Percentiles rank a stretch among this genome's conserved stretches.
Evolutionary conservation across 2,329 filamentous ascomycete species (phyloP).

Genomic region (Diaporthe sp.): DNA sequence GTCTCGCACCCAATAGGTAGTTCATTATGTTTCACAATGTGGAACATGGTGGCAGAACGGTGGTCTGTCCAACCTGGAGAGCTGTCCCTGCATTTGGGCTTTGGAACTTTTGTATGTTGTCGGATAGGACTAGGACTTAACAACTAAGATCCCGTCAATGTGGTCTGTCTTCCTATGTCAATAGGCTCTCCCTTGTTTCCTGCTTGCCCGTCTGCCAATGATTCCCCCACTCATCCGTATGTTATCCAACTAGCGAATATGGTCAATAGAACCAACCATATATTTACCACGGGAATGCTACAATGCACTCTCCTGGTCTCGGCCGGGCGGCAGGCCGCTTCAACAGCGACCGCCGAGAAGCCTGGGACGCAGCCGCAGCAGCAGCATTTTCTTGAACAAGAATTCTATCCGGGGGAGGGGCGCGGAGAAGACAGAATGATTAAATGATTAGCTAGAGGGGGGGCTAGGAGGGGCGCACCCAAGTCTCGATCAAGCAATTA

Average conservation of each 20-base stretch:
- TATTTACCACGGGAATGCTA: neutral
- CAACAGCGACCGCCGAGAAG: neutral
- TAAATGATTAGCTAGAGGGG: too few relatives aligned
- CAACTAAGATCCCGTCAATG: neutral
- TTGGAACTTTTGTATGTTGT: neutral
- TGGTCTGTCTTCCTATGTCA: neutral
- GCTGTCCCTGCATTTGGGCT: neutral
- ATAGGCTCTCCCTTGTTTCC: neutral
- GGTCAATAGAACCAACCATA: neutral
- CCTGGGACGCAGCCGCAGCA: neutral
- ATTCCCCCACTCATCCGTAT: neutral
- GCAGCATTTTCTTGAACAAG: neutral
- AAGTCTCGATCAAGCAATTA: conserved; percentile 21
- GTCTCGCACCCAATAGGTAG: neutral
- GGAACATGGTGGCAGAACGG: neutral
- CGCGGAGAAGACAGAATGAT: neutral
- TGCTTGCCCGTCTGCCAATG: neutral
- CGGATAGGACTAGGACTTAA: neutral
- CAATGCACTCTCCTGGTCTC: neutral
- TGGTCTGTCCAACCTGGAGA: neutral
- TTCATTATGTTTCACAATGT: neutral
- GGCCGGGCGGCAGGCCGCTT: neutral
- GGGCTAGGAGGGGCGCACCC: neutral
- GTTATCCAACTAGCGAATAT: too few relatives aligned
- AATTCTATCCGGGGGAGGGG: neutral